Conservation (phyloP, 2,329 filamentous ascomycete species). For the Sclerotiophoma versabilis region DNA sequence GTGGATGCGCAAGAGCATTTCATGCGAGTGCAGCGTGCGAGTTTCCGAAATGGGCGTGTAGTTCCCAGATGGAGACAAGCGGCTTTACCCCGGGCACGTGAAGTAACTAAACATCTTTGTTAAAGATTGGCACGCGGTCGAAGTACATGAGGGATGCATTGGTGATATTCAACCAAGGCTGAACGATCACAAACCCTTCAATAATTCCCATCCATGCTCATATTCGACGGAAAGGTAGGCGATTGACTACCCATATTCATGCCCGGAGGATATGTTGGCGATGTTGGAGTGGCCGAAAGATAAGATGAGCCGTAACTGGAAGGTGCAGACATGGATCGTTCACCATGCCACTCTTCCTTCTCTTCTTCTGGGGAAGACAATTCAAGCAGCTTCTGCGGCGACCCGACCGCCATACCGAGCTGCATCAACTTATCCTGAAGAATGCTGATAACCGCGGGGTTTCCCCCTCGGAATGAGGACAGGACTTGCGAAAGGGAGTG, state of each 20-base stretch:
- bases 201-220: conserved; percentile 27
- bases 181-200: background rate
- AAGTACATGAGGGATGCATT: background rate
- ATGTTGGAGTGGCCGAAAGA: background rate
- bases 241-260: conserved; percentile 14
- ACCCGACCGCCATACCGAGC: conserved; percentile 36
- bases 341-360: conserved; percentile 32
- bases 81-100: too few species aligned
- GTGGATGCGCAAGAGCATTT: too few species aligned
- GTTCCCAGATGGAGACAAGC: too few species aligned
- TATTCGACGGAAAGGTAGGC: conserved; percentile 22
- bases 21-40: too few species aligned
- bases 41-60: too few species aligned
- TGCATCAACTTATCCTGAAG: conserved; percentile 42
- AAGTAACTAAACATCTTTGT: too few species aligned
- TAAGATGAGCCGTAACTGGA: conserved; percentile 22
- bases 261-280: background rate
- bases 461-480: conserved; percentile 42
- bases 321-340: conserved; percentile 26
- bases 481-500: conserved; percentile 42
- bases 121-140: too few species aligned
- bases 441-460: conserved; percentile 44
- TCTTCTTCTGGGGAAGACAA: conserved; percentile 44
- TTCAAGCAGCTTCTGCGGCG: conserved; percentile 41
- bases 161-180: too few species aligned